Percentiles rank a stretch among this genome's conserved stretches.
phyloP scores from a whole-genome alignment of 192 early-diverging fungal genomes.

The Funneliformis mosseae region DNA sequence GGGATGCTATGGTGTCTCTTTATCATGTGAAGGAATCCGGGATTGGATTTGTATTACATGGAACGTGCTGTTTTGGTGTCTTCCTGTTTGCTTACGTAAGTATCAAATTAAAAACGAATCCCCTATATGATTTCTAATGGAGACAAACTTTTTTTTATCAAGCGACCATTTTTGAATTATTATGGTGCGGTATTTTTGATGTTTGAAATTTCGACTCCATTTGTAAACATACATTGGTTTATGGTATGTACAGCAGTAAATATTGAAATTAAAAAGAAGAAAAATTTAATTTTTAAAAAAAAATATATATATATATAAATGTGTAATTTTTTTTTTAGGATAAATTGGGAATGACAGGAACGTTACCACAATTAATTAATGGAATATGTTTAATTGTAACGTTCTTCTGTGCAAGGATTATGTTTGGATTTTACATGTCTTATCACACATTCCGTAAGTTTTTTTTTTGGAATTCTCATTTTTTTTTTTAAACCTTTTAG shows the following conservation, averaged over 20 bases:
- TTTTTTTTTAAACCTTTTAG: slow-evolving; percentile 1
- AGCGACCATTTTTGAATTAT: slow-evolving; percentile 84
- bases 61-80: slow-evolving; percentile 71
- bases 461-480: slow-evolving; percentile 17
- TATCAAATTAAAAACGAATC: background rate
- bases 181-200: slow-evolving; percentile 87
- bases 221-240: slow-evolving; percentile 90
- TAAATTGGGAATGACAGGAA: slow-evolving; percentile 84
- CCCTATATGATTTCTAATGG: too few species aligned
- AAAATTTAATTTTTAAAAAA: background rate
- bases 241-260: slow-evolving; percentile 35
- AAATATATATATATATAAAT: background rate
- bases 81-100: slow-evolving; percentile 74
- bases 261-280: too few species aligned
- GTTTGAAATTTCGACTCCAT: slow-evolving; percentile 90
- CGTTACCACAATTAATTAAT: slow-evolving; percentile 78
- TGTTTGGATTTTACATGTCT: slow-evolving; percentile 78
- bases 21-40: slow-evolving; percentile 70
- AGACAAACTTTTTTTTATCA: slow-evolving; percentile 6
- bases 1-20: slow-evolving; percentile 78
- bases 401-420: slow-evolving; percentile 77
- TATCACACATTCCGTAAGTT: slow-evolving; percentile 60
- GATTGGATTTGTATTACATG: slow-evolving; percentile 83
- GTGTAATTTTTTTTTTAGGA: slow-evolving; percentile 52
- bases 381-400: slow-evolving; percentile 72